Evolutionary conservation across 208 protist genomes (phyloP).

Genomic region (Acanthamoeba triangularis): DNA sequence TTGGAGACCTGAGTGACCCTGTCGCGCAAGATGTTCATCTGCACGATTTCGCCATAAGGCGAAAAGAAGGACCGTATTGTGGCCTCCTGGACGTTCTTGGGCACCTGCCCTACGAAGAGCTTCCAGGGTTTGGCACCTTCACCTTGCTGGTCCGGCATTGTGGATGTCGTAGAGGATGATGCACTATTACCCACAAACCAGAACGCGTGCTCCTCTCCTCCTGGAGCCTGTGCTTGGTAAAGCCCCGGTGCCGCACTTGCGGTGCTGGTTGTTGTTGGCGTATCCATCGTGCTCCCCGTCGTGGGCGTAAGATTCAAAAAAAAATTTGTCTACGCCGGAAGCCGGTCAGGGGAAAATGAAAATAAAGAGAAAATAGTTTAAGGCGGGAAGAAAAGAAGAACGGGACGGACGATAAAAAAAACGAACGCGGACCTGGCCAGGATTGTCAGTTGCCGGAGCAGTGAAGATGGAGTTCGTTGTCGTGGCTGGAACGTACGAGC

Average conservation of each 20-base stretch:
- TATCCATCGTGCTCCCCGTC: too few relatives aligned
- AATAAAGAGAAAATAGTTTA: not conserved
- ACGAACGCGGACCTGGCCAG: not conserved
- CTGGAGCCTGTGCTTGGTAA: too few relatives aligned
- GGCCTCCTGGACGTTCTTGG: conserved; percentile 78
- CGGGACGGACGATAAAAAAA: not conserved
- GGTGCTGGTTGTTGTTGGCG: too few relatives aligned
- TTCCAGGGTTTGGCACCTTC: conserved; percentile 28
- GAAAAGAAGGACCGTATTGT: conserved; percentile 74
- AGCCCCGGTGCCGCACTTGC: too few relatives aligned
- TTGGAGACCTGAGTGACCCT: not conserved
- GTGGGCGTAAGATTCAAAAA: not conserved
- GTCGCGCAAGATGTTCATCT: conserved; percentile 61
- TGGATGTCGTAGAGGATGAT: too few relatives aligned
- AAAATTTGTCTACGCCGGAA: too few relatives aligned
- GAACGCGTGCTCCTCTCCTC: too few relatives aligned
- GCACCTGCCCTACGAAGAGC: conserved; percentile 84
- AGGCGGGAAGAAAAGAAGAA: conserved; percentile 27
- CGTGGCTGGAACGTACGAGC: conserved; percentile 55
- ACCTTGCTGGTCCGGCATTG: too few relatives aligned
- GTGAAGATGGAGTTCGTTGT: conserved; percentile 49
- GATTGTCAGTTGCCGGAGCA: not conserved
- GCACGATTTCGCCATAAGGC: conserved; percentile 68
- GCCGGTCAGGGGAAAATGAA: not conserved
- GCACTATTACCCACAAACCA: too few relatives aligned